Percentiles rank a stretch among this genome's conserved stretches.
phyloP scores from a whole-genome alignment of 768 basidiomycete genomes.

The Boletus rex-veris region DNA sequence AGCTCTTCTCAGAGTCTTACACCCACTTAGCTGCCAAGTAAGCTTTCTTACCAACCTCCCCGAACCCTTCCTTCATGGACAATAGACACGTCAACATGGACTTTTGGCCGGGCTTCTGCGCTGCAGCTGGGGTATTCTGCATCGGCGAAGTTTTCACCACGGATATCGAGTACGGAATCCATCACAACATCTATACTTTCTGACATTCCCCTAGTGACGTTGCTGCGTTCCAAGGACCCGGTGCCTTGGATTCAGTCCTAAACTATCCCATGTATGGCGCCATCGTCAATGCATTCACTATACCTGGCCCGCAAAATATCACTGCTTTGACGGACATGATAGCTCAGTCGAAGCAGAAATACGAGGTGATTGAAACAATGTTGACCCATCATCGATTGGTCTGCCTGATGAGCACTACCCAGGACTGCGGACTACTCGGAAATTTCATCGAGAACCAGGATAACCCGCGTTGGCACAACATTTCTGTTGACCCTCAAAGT shows the following conservation, averaged over 20 bases:
- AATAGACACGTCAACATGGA: slow-evolving; percentile 60
- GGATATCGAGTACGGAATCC: slow-evolving; percentile 43
- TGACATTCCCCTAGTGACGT: slow-evolving; percentile 41
- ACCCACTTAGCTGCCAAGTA: slow-evolving; percentile 33
- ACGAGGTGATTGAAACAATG: slow-evolving; percentile 34
- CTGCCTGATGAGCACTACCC: background rate
- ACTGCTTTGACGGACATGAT: slow-evolving; percentile 52
- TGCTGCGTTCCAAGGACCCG: slow-evolving; percentile 58
- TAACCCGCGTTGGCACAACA: slow-evolving; percentile 67
- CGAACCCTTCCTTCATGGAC: background rate
- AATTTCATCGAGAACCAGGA: slow-evolving; percentile 84
- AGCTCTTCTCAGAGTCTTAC: background rate
- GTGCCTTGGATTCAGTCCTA: slow-evolving; percentile 63
- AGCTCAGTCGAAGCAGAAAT: slow-evolving; percentile 49
- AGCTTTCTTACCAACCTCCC: background rate
- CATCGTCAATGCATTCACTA: slow-evolving; percentile 59
- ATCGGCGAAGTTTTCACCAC: slow-evolving; percentile 75
- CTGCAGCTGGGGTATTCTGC: slow-evolving; percentile 78
- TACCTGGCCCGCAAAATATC: slow-evolving; percentile 66
- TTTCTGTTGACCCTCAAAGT: slow-evolving; percentile 69
- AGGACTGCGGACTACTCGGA: slow-evolving; percentile 44
- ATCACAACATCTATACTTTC: slow-evolving; percentile 1
- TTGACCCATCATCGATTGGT: background rate
- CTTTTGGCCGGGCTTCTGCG: slow-evolving; percentile 77
- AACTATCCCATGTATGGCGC: slow-evolving; percentile 70